Conservation (phyloP, 192 early-diverging fungal genomes). For the Coemansia sp. region DNA sequence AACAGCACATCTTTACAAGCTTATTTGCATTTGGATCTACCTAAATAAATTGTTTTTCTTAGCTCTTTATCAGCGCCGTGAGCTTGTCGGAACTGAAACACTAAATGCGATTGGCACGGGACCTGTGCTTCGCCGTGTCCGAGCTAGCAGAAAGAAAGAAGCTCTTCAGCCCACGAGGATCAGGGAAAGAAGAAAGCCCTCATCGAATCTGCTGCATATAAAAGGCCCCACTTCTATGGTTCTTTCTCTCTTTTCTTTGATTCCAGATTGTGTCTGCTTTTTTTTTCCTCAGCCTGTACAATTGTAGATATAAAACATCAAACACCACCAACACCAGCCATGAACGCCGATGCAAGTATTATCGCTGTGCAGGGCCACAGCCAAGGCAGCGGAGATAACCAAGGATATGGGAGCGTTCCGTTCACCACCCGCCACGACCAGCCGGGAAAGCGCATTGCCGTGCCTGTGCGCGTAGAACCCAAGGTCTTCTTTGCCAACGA, state of each 20-base stretch:
- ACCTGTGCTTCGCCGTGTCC: too few relatives aligned
- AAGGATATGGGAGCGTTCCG: conserved; percentile 43
- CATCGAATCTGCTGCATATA: too few relatives aligned
- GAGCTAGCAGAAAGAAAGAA: not conserved
- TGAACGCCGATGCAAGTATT: conserved; percentile 47
- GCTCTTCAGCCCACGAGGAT: not conserved
- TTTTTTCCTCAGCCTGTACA: not conserved
- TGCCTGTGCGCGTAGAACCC: conserved; percentile 79
- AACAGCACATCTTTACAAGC: not conserved
- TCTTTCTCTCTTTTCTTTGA: not conserved
- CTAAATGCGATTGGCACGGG: not conserved
- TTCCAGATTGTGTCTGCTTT: not conserved
- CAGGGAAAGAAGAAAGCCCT: not conserved
- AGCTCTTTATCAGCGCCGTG: not conserved
- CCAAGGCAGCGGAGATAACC: conserved; percentile 3
- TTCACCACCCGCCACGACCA: conserved; percentile 24
- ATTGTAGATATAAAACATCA: not conserved
- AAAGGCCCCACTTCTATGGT: too few relatives aligned
- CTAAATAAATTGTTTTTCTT: not conserved
- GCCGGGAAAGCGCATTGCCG: conserved; percentile 66
- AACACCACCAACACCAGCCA: conserved; percentile 4
- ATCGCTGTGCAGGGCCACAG: conserved; percentile 52
- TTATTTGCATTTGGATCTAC: not conserved
- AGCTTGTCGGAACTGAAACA: not conserved
- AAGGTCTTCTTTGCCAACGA: conserved; percentile 97